phyloP scores from a whole-genome alignment of 352 stramenopile genomes.

The Pythium insidiosum region DNA sequence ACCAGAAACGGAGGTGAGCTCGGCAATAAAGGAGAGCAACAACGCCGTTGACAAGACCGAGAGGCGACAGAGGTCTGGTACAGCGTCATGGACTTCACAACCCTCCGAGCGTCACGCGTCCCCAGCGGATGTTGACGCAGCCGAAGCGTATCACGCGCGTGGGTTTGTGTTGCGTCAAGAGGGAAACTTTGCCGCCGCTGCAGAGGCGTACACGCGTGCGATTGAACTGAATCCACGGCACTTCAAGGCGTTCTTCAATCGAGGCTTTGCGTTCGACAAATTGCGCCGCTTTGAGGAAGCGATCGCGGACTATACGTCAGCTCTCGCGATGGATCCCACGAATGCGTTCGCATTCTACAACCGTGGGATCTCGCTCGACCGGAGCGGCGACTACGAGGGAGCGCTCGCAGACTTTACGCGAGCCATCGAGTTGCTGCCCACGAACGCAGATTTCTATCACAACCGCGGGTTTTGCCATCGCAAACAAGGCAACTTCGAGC shows the following conservation, averaged over 20 bases:
- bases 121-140: slow-evolving; percentile 12
- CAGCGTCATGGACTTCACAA: too few species aligned
- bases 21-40: not conserved
- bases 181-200: slow-evolving; percentile 72
- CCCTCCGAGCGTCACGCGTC: not conserved
- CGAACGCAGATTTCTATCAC: slow-evolving; percentile 77
- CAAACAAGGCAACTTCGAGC: slow-evolving; percentile 71
- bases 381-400: slow-evolving; percentile 74
- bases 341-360: slow-evolving; percentile 84
- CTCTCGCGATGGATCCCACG: slow-evolving; percentile 50
- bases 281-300: slow-evolving; percentile 63
- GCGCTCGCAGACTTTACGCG: slow-evolving; percentile 76
- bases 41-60: not conserved
- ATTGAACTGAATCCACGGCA: slow-evolving; percentile 65
- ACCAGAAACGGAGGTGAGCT: not conserved
- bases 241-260: slow-evolving; percentile 89
- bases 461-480: slow-evolving; percentile 81
- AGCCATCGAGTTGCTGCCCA: slow-evolving; percentile 68
- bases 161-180: slow-evolving; percentile 75
- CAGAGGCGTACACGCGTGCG: slow-evolving; percentile 70
- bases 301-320: slow-evolving; percentile 70
- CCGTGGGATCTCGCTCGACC: slow-evolving; percentile 76
- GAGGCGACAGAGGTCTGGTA: not conserved
- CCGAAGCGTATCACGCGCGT: slow-evolving; percentile 45
- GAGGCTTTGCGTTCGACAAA: slow-evolving; percentile 82